phyloP scores from a whole-genome alignment of 805 yeast species.

The Pichia sporocuriosa region DNA sequence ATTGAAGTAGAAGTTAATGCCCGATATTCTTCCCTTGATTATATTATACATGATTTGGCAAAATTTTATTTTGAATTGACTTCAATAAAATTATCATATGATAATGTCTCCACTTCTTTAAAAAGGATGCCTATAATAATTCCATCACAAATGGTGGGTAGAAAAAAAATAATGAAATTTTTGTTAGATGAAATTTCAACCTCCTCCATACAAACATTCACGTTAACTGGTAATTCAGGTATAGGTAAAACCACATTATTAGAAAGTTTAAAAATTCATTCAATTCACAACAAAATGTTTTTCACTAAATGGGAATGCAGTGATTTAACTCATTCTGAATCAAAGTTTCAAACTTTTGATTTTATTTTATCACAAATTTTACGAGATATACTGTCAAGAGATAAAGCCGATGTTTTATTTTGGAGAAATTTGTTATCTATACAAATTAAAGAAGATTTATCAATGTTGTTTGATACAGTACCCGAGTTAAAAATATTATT shows the following conservation, averaged over 20 bases:
- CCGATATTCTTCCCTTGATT: slow-evolving; percentile 33
- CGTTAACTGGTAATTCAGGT: slow-evolving; percentile 39
- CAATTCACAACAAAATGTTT: slow-evolving; percentile 29
- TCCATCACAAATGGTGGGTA: slow-evolving; percentile 28
- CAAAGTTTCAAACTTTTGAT: slow-evolving; percentile 14
- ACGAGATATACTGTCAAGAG: slow-evolving; percentile 35
- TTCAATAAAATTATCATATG: slow-evolving; percentile 1
- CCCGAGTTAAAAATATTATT: slow-evolving; percentile 40
- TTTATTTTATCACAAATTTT: slow-evolving; percentile 28
- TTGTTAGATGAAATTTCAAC: slow-evolving; percentile 21
- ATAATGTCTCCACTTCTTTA: background rate
- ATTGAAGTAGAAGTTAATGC: slow-evolving; percentile 35
- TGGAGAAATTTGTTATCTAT: slow-evolving; percentile 37
- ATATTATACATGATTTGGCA: slow-evolving; percentile 33
- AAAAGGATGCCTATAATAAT: background rate
- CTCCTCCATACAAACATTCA: slow-evolving; percentile 21
- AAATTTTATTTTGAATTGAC: slow-evolving; percentile 22
- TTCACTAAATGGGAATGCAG: slow-evolving; percentile 27
- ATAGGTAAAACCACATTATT: slow-evolving; percentile 40
- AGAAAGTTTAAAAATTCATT: slow-evolving; percentile 31
- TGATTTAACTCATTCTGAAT: slow-evolving; percentile 22
- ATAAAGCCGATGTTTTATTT: slow-evolving; percentile 29
- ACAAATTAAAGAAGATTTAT: slow-evolving; percentile 36
- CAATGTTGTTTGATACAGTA: slow-evolving; percentile 34
- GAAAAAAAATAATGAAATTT: slow-evolving; percentile 20